Conservation (phyloP, 495 filamentous ascomycete genomes). For the Hyphodiscus hymeniophilus region DNA sequence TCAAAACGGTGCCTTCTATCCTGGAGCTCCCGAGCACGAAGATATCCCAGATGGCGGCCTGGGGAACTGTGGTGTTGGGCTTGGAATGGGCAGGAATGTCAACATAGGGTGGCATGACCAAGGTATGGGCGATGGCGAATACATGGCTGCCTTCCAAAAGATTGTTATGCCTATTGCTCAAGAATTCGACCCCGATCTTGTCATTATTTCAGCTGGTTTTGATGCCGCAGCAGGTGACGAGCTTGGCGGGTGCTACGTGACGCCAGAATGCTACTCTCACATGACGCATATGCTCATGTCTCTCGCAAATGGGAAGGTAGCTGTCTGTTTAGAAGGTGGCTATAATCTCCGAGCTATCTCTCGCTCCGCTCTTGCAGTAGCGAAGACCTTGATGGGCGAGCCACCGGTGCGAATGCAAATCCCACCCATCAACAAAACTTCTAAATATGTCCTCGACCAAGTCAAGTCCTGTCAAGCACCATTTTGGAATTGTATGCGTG, state of each 20-base stretch:
- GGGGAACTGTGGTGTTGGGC: constrained; percentile 64
- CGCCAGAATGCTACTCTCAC: constrained; percentile 86
- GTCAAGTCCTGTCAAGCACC: constrained; percentile 45
- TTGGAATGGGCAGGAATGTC: constrained; percentile 80
- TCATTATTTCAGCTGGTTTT: constrained; percentile 94
- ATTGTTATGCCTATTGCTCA: constrained; percentile 94
- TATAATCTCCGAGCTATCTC: constrained; percentile 93
- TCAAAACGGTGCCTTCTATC: constrained; percentile 76
- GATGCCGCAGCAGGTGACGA: constrained; percentile 92
- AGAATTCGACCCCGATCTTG: constrained; percentile 90
- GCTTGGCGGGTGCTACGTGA: constrained; percentile 84
- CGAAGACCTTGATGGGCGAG: constrained; percentile 88
- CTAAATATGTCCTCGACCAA: constrained; percentile 38
- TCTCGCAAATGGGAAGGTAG: constrained; percentile 83
- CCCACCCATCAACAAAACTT: constrained; percentile 39
- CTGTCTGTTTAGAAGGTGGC: constrained; percentile 88
- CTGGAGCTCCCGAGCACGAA: constrained; percentile 53
- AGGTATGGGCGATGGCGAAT: constrained; percentile 95
- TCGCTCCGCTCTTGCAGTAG: constrained; percentile 83
- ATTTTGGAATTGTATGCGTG: constrained; percentile 55
- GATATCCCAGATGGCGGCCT: constrained; percentile 58
- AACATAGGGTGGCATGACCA: constrained; percentile 92
- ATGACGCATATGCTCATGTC: constrained; percentile 99
- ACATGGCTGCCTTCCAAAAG: constrained; percentile 90
- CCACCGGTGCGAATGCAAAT: constrained; percentile 63